These are phyloP conservation scores for Cryphonectria naterciae DNA, from an alignment of 2,329 filamentous ascomycete species.

Conservation along the genomic window DNA sequence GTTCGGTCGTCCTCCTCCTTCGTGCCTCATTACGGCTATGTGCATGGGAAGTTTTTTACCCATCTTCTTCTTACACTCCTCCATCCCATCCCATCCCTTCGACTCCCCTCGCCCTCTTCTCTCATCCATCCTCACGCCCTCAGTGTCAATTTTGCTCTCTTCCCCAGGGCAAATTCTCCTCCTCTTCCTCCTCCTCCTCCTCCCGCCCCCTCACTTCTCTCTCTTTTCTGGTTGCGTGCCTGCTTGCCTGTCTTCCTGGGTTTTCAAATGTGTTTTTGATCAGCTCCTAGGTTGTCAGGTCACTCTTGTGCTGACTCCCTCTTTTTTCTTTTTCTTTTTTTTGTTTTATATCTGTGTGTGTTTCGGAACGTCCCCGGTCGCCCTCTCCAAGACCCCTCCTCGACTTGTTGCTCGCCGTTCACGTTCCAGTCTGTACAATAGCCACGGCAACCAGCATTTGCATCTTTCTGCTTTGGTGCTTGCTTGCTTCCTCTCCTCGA, in stretches of 20 bases:
- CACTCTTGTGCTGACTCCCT: conserved; percentile 17
- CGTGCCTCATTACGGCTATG: neutral
- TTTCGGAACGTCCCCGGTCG: conserved; percentile 16
- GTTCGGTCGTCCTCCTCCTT: neutral
- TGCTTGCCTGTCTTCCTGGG: conserved; percentile 13
- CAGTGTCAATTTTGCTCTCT: conserved; percentile 13
- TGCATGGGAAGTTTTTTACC: neutral
- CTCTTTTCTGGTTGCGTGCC: neutral
- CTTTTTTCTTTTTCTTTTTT: conserved; percentile 11
- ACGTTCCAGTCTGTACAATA: conserved; percentile 27
- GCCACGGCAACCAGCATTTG: conserved; percentile 10
- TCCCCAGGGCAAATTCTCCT: conserved; percentile 10
- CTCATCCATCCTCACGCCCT: conserved; percentile 11
- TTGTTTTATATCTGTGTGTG: neutral
- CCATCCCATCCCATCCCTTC: neutral
- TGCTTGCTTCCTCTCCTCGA: neutral
- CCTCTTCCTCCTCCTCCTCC: conserved; percentile 3
- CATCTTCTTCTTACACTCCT: neutral
- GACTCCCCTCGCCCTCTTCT: neutral
- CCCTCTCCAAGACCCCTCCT: conserved; percentile 14
- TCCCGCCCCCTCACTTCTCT: conserved; percentile 1
- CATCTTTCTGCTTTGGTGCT: conserved; percentile 7
- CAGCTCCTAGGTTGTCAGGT: conserved; percentile 17
- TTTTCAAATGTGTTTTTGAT: conserved; percentile 22
- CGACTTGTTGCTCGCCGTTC: neutral